Evolutionary conservation across 2,329 filamentous ascomycete genomes (phyloP).

Genomic region (Colletotrichum cuscutae): DNA sequence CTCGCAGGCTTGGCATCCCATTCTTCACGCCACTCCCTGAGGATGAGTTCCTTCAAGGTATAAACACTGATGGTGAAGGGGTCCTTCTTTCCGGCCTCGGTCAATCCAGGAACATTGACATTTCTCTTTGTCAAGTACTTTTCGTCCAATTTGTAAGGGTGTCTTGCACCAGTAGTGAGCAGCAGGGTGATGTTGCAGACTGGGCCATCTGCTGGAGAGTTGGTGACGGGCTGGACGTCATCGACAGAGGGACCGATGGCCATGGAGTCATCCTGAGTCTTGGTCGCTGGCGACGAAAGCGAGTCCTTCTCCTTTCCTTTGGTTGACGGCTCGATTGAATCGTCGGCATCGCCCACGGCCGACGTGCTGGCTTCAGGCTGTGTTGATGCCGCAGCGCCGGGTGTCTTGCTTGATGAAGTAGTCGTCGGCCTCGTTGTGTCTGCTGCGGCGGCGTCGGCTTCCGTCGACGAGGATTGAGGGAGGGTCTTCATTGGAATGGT

Average conservation of each 20-base stretch:
- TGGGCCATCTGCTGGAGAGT: slow-evolving; percentile 46
- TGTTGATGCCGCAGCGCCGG: slow-evolving; percentile 16
- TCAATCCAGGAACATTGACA: slow-evolving; percentile 77
- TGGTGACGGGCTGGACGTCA: slow-evolving; percentile 50
- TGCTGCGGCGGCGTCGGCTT: slow-evolving; percentile 22
- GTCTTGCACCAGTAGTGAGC: slow-evolving; percentile 81
- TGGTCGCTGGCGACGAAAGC: slow-evolving; percentile 40
- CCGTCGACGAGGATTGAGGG: slow-evolving; percentile 36
- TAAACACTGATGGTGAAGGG: slow-evolving; percentile 93
- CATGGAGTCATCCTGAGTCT: slow-evolving; percentile 48
- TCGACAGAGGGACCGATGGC: slow-evolving; percentile 57
- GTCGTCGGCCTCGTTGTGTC: slow-evolving; percentile 12
- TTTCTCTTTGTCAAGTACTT: slow-evolving; percentile 85
- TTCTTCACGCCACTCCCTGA: slow-evolving; percentile 91
- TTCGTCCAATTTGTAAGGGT: slow-evolving; percentile 91
- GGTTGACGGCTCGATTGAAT: slow-evolving; percentile 32
- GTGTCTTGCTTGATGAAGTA: slow-evolving; percentile 4
- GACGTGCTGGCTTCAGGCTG: not conserved
- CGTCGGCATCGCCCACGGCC: slow-evolving; percentile 24
- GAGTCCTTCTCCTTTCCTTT: slow-evolving; percentile 49
- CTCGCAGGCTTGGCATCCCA: slow-evolving; percentile 90
- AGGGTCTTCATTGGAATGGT: slow-evolving; percentile 51
- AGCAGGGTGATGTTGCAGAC: slow-evolving; percentile 83
- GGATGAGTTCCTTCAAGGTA: slow-evolving; percentile 92
- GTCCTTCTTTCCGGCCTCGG: slow-evolving; percentile 70